phyloP scores from a whole-genome alignment of 441 rosid genomes.

The Erysimum cheiri region DNA sequence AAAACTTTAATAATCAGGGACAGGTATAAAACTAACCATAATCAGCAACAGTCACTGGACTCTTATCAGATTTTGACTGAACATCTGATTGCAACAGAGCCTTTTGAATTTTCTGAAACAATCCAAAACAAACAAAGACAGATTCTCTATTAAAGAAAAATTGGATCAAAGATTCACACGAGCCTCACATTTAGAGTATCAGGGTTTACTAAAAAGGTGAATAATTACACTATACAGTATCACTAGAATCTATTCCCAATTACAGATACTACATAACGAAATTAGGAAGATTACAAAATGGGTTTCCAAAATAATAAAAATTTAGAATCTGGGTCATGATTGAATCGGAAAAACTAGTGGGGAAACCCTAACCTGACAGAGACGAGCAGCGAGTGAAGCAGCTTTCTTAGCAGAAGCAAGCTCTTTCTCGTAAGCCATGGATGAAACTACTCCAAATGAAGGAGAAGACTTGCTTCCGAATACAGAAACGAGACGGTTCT shows the following conservation, averaged over 20 bases:
- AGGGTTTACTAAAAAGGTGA: not conserved
- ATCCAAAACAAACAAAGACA: slow-evolving; percentile 44
- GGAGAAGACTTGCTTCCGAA: slow-evolving; percentile 26
- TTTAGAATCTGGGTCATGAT: slow-evolving; percentile 13
- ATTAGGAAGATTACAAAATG: slow-evolving; percentile 13
- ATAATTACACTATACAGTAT: slow-evolving; percentile 8
- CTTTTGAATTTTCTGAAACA: slow-evolving; percentile 82
- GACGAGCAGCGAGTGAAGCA: slow-evolving; percentile 85
- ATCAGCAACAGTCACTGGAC: slow-evolving; percentile 95
- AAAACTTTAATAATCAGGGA: not conserved
- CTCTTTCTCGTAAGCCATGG: slow-evolving; percentile 83
- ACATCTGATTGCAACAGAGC: slow-evolving; percentile 85
- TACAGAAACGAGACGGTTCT: slow-evolving; percentile 32
- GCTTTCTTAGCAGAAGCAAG: slow-evolving; percentile 93
- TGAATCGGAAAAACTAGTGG: not conserved
- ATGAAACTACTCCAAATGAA: slow-evolving; percentile 43
- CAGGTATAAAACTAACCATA: slow-evolving; percentile 67
- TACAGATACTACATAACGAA: slow-evolving; percentile 7
- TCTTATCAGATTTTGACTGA: slow-evolving; percentile 86
- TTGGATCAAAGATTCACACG: slow-evolving; percentile 9
- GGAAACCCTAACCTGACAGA: slow-evolving; percentile 78
- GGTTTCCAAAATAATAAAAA: not conserved
- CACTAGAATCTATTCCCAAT: not conserved
- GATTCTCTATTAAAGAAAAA: slow-evolving; percentile 3
- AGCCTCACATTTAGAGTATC: not conserved